These are phyloP conservation scores for Venturia oleaginea DNA, from an alignment of 2,329 filamentous ascomycete species.

Conservation along the genomic window DNA sequence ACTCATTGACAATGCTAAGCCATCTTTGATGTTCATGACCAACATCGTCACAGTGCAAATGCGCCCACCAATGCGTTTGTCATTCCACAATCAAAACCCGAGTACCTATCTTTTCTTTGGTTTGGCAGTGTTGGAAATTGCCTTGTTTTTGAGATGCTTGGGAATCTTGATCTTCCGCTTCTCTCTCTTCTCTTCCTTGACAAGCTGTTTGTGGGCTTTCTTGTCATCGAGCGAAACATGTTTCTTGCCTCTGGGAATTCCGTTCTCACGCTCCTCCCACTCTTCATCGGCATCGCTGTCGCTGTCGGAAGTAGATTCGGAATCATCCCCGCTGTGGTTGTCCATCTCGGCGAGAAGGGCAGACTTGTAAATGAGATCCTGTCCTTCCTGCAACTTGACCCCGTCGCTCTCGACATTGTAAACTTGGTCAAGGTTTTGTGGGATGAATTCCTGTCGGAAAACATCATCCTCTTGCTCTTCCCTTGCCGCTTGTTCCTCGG, in stretches of 20 bases:
- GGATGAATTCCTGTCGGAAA: constrained; percentile 93
- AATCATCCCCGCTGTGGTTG: constrained; percentile 39
- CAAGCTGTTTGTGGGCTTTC: constrained; percentile 76
- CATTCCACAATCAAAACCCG: not conserved
- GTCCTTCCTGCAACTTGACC: constrained; percentile 62
- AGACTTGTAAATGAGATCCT: constrained; percentile 67
- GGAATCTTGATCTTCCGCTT: constrained; percentile 93
- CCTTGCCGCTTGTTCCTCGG: constrained; percentile 37
- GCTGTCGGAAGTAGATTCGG: constrained; percentile 23
- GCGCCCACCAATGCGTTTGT: not conserved
- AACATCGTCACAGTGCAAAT: not conserved
- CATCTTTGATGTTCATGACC: not conserved
- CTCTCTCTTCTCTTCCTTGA: constrained; percentile 93
- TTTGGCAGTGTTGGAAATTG: constrained; percentile 43
- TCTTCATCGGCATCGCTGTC: constrained; percentile 38
- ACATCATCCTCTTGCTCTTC: constrained; percentile 80
- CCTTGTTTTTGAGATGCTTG: constrained; percentile 88
- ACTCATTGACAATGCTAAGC: not conserved
- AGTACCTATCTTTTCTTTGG: not conserved
- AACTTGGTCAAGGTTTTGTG: constrained; percentile 89
- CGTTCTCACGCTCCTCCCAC: constrained; percentile 48
- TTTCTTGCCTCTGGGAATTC: constrained; percentile 65
- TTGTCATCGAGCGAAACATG: constrained; percentile 88
- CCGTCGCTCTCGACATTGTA: constrained; percentile 93
- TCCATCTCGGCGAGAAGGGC: constrained; percentile 67